phyloP scores from a whole-genome alignment of 176 grass and related monocot genomes.

The Eragrostis curvula region DNA sequence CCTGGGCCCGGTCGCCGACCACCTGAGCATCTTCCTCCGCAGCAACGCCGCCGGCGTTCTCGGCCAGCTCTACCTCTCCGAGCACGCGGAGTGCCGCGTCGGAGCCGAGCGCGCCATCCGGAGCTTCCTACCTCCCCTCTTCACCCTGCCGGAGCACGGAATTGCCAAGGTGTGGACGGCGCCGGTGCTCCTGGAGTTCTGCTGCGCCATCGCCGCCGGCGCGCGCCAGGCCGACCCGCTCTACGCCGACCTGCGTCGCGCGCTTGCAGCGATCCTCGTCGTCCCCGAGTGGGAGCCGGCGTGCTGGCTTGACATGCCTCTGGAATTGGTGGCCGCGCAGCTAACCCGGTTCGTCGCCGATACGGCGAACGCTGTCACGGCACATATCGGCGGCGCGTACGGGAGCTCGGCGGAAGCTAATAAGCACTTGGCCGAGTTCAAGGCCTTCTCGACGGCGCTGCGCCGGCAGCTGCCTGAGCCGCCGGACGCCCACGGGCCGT shows the following conservation, averaged over 20 bases:
- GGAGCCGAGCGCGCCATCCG: conserved; percentile 44
- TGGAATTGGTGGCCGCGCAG: conserved; percentile 24
- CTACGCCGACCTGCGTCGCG: conserved; percentile 33
- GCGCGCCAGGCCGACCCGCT: conserved; percentile 35
- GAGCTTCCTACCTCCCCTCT: background rate
- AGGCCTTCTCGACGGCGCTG: conserved; percentile 38
- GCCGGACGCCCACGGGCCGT: background rate
- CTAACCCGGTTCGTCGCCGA: conserved; percentile 43
- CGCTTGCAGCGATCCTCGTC: conserved; percentile 37
- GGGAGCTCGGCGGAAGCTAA: background rate
- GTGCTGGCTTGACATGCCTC: background rate
- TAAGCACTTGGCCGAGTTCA: conserved; percentile 47
- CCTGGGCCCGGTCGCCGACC: background rate
- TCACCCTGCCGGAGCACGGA: background rate
- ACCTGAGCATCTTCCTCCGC: conserved; percentile 46
- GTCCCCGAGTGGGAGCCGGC: background rate
- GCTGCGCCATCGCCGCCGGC: conserved; percentile 16
- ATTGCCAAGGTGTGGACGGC: conserved; percentile 19
- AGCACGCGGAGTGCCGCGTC: background rate
- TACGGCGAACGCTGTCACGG: conserved; percentile 26
- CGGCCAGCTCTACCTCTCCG: conserved; percentile 55
- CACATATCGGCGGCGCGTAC: conserved; percentile 21
- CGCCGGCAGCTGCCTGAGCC: background rate
- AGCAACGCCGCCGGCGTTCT: conserved; percentile 36
- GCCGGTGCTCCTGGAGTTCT: conserved; percentile 52